phyloP scores from a whole-genome alignment of 257 asterid genomes.

The Solanum rostratum region DNA sequence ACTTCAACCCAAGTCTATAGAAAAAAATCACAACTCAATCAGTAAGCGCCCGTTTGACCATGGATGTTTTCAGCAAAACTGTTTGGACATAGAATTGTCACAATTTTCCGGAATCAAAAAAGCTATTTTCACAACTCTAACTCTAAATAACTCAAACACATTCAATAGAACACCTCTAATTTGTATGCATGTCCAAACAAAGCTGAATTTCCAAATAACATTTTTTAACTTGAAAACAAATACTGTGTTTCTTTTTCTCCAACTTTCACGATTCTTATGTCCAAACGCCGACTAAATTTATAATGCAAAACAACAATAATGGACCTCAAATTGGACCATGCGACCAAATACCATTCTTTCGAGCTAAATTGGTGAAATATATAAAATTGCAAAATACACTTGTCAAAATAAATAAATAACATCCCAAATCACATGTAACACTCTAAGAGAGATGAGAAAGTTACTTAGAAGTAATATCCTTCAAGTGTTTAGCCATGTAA shows the following conservation, averaged over 20 bases:
- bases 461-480: slow-evolving; percentile 45
- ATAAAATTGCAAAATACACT: background rate
- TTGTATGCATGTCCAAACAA: background rate
- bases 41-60: background rate
- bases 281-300: background rate
- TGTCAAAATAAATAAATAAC: background rate
- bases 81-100: background rate
- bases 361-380: background rate
- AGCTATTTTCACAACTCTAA: background rate
- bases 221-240: background rate
- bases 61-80: background rate
- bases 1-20: slow-evolving; percentile 50
- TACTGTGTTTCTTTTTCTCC: background rate
- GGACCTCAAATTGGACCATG: background rate
- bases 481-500: slow-evolving; percentile 65
- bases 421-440: background rate
- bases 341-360: background rate
- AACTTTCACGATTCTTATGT: background rate
- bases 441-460: background rate
- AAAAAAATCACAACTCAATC: background rate
- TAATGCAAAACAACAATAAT: background rate
- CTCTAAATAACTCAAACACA: background rate
- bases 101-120: background rate
- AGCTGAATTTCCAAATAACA: background rate
- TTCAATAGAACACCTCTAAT: background rate